These are phyloP conservation scores for Giardia duodenalis DNA, from an alignment of 208 protist genomes.

Conservation along the genomic window DNA sequence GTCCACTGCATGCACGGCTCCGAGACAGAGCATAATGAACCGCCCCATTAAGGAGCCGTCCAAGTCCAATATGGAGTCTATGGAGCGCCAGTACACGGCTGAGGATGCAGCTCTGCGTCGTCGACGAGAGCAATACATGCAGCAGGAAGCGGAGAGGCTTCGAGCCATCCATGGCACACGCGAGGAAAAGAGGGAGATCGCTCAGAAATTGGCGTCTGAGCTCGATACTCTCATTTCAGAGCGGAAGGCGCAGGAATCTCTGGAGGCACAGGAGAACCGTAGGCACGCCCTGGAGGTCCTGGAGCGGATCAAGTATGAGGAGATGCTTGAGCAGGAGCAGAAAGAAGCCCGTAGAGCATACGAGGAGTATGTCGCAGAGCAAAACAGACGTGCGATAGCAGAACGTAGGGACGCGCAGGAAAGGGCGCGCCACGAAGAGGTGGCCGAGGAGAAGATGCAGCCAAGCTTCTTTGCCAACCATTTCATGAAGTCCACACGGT, in stretches of 20 bases:
- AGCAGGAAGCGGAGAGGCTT: neutral
- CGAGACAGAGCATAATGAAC: neutral
- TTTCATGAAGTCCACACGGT: neutral
- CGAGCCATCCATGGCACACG: neutral
- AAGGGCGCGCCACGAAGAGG: neutral
- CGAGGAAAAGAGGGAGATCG: neutral
- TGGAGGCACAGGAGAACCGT: neutral
- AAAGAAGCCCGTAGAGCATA: neutral
- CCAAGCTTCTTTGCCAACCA: neutral
- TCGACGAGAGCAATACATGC: neutral
- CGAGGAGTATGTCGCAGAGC: neutral
- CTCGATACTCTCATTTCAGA: neutral
- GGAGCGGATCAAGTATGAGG: neutral
- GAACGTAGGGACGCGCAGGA: neutral
- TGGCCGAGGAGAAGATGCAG: neutral
- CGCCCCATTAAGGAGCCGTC: neutral
- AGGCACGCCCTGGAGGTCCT: neutral
- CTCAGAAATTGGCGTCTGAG: neutral
- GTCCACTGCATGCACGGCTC: neutral
- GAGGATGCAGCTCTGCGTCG: neutral
- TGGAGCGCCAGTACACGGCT: neutral
- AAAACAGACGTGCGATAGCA: neutral
- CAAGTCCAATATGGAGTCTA: neutral
- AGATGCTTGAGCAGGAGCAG: neutral
- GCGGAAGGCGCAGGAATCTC: neutral